phyloP scores from a whole-genome alignment of 257 asterid genomes.

The Ajuga chamaepitys region DNA sequence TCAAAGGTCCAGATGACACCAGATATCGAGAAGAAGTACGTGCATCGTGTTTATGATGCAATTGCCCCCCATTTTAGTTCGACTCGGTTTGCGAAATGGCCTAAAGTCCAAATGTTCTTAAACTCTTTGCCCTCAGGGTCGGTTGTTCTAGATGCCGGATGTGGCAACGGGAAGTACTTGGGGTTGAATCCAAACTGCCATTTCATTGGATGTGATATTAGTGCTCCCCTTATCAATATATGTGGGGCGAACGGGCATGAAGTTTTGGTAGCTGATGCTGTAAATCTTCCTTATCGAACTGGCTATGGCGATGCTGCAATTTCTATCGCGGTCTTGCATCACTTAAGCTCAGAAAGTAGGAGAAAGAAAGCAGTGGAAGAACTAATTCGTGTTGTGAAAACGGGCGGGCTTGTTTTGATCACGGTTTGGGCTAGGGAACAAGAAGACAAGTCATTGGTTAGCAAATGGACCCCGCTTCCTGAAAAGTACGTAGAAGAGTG shows the following conservation, averaged over 20 bases:
- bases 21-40: constrained; percentile 89
- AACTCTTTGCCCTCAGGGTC: constrained; percentile 71
- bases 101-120: constrained; percentile 78
- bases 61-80: constrained; percentile 99
- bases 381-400: constrained; percentile 67
- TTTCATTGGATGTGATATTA: constrained; percentile 83
- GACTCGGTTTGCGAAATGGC: constrained; percentile 96
- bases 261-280: constrained; percentile 93
- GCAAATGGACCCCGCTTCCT: constrained; percentile 86
- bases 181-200: constrained; percentile 67
- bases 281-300: constrained; percentile 79
- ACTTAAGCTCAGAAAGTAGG: constrained; percentile 80
- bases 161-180: constrained; percentile 93
- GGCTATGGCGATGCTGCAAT: constrained; percentile 91
- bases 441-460: constrained; percentile 67
- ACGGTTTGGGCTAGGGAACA: constrained; percentile 99
- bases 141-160: constrained; percentile 82
- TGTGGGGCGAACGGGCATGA: constrained; percentile 78
- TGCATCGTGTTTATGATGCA: constrained; percentile 92
- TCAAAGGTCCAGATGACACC: constrained; percentile 67
- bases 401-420: constrained; percentile 70
- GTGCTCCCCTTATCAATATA: constrained; percentile 69
- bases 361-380: constrained; percentile 88
- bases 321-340: constrained; percentile 95
- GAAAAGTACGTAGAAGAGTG: constrained; percentile 75